Evolutionary conservation across 2,329 filamentous ascomycete species (phyloP).

Genomic region (Calonectria leucothoes): DNA sequence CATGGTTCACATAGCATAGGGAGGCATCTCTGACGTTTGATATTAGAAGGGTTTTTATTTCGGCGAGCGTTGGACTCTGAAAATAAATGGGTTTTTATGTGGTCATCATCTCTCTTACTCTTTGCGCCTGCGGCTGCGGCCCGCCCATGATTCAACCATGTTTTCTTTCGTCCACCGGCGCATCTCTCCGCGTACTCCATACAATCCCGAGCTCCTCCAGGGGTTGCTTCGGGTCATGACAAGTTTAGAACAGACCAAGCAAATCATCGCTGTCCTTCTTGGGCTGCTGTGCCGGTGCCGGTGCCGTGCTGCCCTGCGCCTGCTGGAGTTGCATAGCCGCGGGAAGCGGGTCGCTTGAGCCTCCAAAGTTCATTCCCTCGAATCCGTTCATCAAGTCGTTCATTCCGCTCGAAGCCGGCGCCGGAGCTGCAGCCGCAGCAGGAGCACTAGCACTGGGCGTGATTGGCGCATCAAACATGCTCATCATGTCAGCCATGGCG

Average conservation of each 20-base stretch:
- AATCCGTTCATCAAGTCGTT: slow-evolving; percentile 94
- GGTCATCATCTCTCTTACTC: slow-evolving; percentile 34
- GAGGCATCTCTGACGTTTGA: slow-evolving; percentile 21
- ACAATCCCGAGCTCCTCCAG: slow-evolving; percentile 25
- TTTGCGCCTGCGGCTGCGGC: slow-evolving; percentile 32
- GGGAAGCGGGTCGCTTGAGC: slow-evolving; percentile 70
- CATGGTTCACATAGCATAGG: slow-evolving; percentile 29
- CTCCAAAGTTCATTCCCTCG: slow-evolving; percentile 79
- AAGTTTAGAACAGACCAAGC: slow-evolving; percentile 54
- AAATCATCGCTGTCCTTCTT: slow-evolving; percentile 74
- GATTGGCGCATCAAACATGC: slow-evolving; percentile 75
- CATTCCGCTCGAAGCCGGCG: slow-evolving; percentile 67
- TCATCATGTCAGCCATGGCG: slow-evolving; percentile 73
- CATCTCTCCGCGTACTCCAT: slow-evolving; percentile 28
- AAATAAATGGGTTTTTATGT: slow-evolving; percentile 24
- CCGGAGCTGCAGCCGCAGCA: slow-evolving; percentile 46
- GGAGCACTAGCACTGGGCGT: slow-evolving; percentile 57
- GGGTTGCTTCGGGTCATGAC: slow-evolving; percentile 14
- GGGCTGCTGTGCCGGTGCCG: slow-evolving; percentile 51
- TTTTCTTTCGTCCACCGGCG: slow-evolving; percentile 29
- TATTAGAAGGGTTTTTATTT: slow-evolving; percentile 38
- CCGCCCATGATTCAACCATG: slow-evolving; percentile 27
- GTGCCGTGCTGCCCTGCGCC: slow-evolving; percentile 40
- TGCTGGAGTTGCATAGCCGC: slow-evolving; percentile 68
- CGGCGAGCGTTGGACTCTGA: slow-evolving; percentile 33